A percentile compares a stretch with the other conserved stretches of the same genome.
Conservation (phyloP, 306 rosid genomes). For the Rosa rugosa region DNA sequence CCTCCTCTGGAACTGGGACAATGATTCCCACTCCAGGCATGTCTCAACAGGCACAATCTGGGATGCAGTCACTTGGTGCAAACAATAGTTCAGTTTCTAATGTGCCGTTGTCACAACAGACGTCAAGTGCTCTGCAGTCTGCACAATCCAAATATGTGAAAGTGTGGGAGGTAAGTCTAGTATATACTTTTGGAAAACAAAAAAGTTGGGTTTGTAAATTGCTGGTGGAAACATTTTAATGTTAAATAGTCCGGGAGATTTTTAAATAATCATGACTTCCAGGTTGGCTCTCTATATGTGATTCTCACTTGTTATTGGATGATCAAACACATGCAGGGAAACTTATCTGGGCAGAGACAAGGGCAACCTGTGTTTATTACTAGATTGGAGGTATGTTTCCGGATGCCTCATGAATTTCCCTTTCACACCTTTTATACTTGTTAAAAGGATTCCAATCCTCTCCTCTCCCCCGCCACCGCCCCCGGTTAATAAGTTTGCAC, state of each 20-base stretch:
- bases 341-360: conserved; percentile 94
- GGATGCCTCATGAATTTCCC: conserved; percentile 9
- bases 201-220: conserved; percentile 10
- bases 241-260: not conserved
- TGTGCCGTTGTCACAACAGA: conserved; percentile 70
- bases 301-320: conserved; percentile 29
- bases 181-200: not conserved
- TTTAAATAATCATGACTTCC: conserved; percentile 13
- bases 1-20: conserved; percentile 80
- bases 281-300: conserved; percentile 19
- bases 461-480: no score
- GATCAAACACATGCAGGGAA: conserved; percentile 67
- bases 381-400: conserved; percentile 78
- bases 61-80: conserved; percentile 63
- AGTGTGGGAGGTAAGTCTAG: conserved; percentile 90
- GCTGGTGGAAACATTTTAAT: not conserved
- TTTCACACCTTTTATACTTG: not conserved
- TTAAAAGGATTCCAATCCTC: not conserved
- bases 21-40: conserved; percentile 99
- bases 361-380: conserved; percentile 94
- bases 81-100: conserved; percentile 62
- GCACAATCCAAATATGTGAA: conserved; percentile 85
- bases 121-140: conserved; percentile 64
- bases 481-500: not conserved
- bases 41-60: conserved; percentile 77